Percentiles rank a stretch among this genome's conserved stretches.
These are phyloP conservation scores for Ascochyta pisi DNA, from an alignment of 2,329 filamentous ascomycete genomes.

Conservation along the genomic window DNA sequence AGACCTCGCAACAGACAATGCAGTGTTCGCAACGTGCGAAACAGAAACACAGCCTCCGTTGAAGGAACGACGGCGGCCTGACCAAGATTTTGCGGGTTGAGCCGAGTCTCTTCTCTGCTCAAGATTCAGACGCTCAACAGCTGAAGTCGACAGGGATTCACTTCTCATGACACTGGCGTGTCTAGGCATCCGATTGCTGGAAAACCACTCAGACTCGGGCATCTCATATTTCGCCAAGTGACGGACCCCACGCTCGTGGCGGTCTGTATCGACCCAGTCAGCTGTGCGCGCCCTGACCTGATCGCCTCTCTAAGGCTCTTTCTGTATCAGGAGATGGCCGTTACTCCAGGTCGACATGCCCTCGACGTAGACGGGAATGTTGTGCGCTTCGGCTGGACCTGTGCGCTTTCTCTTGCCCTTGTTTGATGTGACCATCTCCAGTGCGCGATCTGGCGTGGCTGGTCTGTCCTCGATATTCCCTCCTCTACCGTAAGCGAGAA, in stretches of 20 bases:
- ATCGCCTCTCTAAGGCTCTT: slow-evolving; percentile 5
- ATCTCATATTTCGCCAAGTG: background rate
- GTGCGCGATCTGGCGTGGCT: background rate
- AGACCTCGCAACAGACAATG: background rate
- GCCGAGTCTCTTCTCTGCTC: slow-evolving; percentile 1
- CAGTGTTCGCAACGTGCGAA: background rate
- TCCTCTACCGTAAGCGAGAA: background rate
- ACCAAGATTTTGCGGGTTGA: background rate
- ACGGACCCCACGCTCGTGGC: slow-evolving; percentile 2
- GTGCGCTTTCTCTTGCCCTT: background rate
- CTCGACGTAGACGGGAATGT: slow-evolving; percentile 1
- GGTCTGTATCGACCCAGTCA: slow-evolving; percentile 2
- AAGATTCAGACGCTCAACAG: background rate
- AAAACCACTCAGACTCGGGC: no score
- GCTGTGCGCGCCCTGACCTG: slow-evolving; percentile 1
- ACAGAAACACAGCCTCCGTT: background rate
- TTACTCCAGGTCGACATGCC: slow-evolving; percentile 7
- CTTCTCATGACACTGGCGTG: background rate
- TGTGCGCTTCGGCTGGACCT: background rate
- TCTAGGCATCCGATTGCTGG: no score
- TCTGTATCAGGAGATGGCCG: background rate
- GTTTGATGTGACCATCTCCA: background rate
- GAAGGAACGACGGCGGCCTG: background rate
- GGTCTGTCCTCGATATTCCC: background rate
- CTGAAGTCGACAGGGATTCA: background rate